Evolutionary conservation across 768 basidiomycete genomes (phyloP), one percentile per base, ranked within the genome.

Genomic region (Serendipita vermifera): DNA sequence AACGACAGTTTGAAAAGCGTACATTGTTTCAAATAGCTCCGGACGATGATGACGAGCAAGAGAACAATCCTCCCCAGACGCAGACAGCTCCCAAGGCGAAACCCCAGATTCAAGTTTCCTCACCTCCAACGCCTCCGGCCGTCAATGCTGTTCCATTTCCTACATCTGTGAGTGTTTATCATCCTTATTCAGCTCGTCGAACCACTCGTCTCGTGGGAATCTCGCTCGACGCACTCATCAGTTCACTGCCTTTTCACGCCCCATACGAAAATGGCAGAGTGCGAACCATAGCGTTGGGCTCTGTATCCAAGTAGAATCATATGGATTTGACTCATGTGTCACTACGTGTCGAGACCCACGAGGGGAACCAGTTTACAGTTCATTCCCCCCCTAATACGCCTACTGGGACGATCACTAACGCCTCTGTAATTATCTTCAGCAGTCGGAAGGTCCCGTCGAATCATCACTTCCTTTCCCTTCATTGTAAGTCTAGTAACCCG

Each of bases 21-120:
- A n/a, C 46, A 51, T 31, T 51, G 46, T 51, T 51, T 31, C 46
- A 51, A 29, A 51, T 51, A n/a, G 46, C 46, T 51, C 46, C 46
- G 32, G 46, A 51, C 46, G 46, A 51, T n/a, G 46, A 51, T 15
- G 46, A 51, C 17, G 46, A 51, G 46, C 46, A 22, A 15, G 46
- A 51, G 46, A 51, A 15, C 22, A 31, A 22, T 15, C 46, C 46
- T 31, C 22, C 22, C 22, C 20, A 51, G 32, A 22, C 46, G 24
- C 46, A 9, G 32, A 51, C 9, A 27, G 24, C 46, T 31, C 46
- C 46, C 26, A 7, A 9, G n/a, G 22, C 26, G 24, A 31, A 22
- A 31, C 20, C 15, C 9, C 46, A 29, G 29, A 20, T 51, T 15
- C n/a, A 22, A 7, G 7, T 51, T 29, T 5, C 46, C 5, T 22